Base-by-base conservation (phyloP, 164 flowering plant species). In the Umbilicus rupestris region DNA sequence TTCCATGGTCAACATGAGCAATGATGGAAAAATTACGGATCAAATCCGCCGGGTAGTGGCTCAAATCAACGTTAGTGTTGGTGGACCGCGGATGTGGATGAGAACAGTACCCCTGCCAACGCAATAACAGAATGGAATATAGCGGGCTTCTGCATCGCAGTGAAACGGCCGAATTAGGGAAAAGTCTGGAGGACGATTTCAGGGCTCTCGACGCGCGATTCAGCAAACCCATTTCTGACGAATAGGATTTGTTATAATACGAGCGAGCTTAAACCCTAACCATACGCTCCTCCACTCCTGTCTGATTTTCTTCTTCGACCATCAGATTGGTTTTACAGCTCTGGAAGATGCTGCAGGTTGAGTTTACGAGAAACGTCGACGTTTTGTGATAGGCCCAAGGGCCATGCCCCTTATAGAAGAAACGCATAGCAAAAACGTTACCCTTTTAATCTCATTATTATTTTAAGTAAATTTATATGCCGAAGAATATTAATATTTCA, bases 1-100 rank as follows among this genome's bases (percentile, higher is more conserved):
- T 94, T 0, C 99, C 99, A 59, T 94, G 99, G 76, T 94, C 99
- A 45, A 94, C 86, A 68, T 94, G 97, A 0, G 99, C 99, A 58
- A 94, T 94, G 22, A 94, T 94, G 3, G 99, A 91, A 69, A 94
- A 94, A 72, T 94, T 94, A 5, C 99, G 80, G 46, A 94, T 88
- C 71, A 80, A 79, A 31, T 91, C 97, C 6, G 89, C 50, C 0
- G 97, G 92, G 71, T 76, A 91, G 68, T 80, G 79, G 50, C 68
- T 84, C 81, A 94, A 85, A 78, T 89, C 97, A 15, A 80, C 42
- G 22, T 7, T 66, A 9, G 82, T 85, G 69, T 69, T 77, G 70
- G 66, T 77, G 70, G 65, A 46, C 33, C 41, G 66, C 6, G 79
- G 82, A 66, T 85, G 84, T 50, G 88, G 71, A 57, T 79, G 73